Evolutionary conservation across 306 rosid species (phyloP), one percentile per base, ranked within the genome.

Genomic region (Clitoria ternatea): DNA sequence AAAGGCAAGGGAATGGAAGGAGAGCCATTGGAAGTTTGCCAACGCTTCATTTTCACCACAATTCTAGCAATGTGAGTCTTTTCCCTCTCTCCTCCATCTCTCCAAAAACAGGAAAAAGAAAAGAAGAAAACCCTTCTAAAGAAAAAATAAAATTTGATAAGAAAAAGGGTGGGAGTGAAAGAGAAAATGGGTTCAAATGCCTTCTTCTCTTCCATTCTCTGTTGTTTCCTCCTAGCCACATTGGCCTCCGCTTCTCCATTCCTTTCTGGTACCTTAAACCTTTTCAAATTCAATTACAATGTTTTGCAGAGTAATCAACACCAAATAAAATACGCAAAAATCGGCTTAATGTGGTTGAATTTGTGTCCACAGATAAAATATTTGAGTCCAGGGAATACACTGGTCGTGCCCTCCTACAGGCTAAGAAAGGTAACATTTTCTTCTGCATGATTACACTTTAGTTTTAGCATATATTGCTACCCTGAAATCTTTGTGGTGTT

Each of bases 381-480:
- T 86, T 89, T 60, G 77, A 54, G 0, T 43, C 84, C 8, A 82
- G 52, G 52, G 61, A 17, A 73, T 62, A 79, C 27, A 60, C 59
- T 0, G 81, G 86, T 4, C 97, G 97, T 61, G 77, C 89, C 73
- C 99, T 94, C 61, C 92, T 94, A 42, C 97, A 94, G 73, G 78
- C 85, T 66, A 75, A 68, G 82, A 83, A 84, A 80, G 55, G 99
- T 94, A 83, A 45, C 33, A 29, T 3, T 64, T 47, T 49, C 8
- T 18, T 63, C 4, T 24, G 19, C 1, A 29, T 19, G 10, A 26
- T 26, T 45, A 44, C 15, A 44, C 3, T 44, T 47, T 55, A 33
- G 40, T 61, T 47, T 43, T 42, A n/a, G 29, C 1, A 30, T 30
- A 3, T 8, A 9, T 45, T 26, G 12, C 23, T 29, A 5, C 1